phyloP scores from a whole-genome alignment of 305 asterid genomes.

The Vinca major region DNA sequence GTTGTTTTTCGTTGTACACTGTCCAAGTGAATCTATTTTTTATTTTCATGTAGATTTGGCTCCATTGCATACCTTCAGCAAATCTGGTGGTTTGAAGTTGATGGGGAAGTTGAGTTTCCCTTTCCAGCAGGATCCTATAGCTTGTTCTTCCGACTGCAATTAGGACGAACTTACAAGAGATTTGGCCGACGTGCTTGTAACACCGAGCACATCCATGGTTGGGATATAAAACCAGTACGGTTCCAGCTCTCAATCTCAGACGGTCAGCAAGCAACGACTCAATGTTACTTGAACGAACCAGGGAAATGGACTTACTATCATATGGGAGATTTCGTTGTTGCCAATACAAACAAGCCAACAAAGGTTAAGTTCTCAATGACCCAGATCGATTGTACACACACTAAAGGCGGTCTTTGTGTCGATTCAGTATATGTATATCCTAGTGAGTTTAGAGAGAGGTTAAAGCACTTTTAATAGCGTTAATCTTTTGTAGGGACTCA shows the following conservation, averaged over 20 bases:
- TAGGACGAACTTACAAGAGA: constrained; percentile 52
- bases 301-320: constrained; percentile 75
- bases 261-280: constrained; percentile 64
- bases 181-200: constrained; percentile 59
- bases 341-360: constrained; percentile 27
- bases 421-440: constrained; percentile 70
- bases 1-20: background rate
- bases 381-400: constrained; percentile 91
- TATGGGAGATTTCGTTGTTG: constrained; percentile 63
- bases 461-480: constrained; percentile 33
- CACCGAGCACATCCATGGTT: constrained; percentile 69
- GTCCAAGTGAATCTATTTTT: background rate
- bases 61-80: constrained; percentile 84
- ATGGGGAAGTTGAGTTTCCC: constrained; percentile 83
- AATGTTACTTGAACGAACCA: constrained; percentile 60
- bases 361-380: constrained; percentile 80
- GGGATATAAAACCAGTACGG: constrained; percentile 72
- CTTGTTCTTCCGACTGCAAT: constrained; percentile 58
- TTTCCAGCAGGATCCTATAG: constrained; percentile 71
- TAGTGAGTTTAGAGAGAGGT: constrained; percentile 38
- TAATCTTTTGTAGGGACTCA: constrained; percentile 8
- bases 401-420: constrained; percentile 85
- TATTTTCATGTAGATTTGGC: constrained; percentile 36
- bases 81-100: constrained; percentile 88
- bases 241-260: constrained; percentile 70